A percentile compares a stretch with the other conserved stretches of the same genome.
phyloP scores from a whole-genome alignment of 2,329 filamentous ascomycete genomes.

The Hawksworthiomyces lignivorus region DNA sequence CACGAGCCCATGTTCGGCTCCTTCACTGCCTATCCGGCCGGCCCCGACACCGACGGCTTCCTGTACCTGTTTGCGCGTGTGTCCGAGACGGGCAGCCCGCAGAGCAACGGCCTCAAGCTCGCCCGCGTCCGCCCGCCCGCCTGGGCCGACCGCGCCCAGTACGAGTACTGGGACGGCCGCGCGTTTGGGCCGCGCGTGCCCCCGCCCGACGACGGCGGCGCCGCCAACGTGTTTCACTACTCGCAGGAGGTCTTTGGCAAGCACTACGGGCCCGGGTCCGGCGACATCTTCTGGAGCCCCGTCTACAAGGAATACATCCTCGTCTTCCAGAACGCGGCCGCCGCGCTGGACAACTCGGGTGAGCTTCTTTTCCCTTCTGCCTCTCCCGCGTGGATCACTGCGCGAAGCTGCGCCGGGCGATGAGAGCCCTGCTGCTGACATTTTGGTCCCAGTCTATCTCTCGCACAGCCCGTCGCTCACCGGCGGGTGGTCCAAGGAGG shows the following conservation, averaged over 20 bases:
- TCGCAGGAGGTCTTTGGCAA: slow-evolving; percentile 14
- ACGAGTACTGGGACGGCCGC: slow-evolving; percentile 14
- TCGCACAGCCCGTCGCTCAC: slow-evolving; percentile 11
- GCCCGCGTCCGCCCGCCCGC: slow-evolving; percentile 9
- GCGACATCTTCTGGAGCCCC: slow-evolving; percentile 15
- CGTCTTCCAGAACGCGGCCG: slow-evolving; percentile 14
- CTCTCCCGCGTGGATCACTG: too few relatives aligned
- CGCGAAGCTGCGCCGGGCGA: too few relatives aligned
- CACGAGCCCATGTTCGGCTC: slow-evolving; percentile 14
- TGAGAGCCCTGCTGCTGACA: too few relatives aligned
- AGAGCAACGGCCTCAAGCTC: slow-evolving; percentile 16
- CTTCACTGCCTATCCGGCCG: slow-evolving; percentile 7
- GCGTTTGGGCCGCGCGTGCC: slow-evolving; percentile 10
- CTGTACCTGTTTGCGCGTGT: slow-evolving; percentile 16
- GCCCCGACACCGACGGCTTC: slow-evolving; percentile 2
- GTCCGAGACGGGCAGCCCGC: slow-evolving; percentile 5
- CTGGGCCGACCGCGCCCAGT: slow-evolving; percentile 10
- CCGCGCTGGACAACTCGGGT: slow-evolving; percentile 11
- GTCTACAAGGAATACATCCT: slow-evolving; percentile 12
- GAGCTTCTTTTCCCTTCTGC: too few relatives aligned
- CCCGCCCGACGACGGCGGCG: slow-evolving; percentile 8
- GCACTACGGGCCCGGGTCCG: slow-evolving; percentile 13
- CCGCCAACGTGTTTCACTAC: slow-evolving; percentile 12
- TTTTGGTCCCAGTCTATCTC: slow-evolving; percentile 10
- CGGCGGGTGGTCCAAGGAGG: slow-evolving; percentile 11